Conservation (phyloP, 108 stramenopile species). For the Fragilariopsis cylindrus region DNA sequence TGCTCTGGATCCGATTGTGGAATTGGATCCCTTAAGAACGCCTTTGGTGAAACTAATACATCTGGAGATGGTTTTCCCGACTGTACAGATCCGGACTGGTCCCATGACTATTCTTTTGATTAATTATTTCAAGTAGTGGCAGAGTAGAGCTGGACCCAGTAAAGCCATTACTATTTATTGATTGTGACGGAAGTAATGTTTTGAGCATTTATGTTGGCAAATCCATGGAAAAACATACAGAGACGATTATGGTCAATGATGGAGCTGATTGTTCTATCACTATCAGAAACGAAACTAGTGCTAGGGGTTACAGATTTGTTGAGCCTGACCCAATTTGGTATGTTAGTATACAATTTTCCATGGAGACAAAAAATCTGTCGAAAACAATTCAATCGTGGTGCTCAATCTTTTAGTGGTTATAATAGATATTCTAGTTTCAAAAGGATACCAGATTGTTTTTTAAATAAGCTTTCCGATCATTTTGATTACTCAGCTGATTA, state of each 20-base stretch:
- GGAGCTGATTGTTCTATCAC: not conserved
- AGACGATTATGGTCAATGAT: not conserved
- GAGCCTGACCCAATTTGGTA: not conserved
- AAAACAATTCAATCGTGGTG: not conserved
- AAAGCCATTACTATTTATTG: not conserved
- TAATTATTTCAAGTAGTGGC: not conserved
- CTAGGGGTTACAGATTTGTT: too few species aligned
- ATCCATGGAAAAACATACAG: not conserved
- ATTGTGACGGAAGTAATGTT: not conserved
- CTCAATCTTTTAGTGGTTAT: not conserved
- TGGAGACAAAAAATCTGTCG: not conserved
- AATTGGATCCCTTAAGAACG: not conserved
- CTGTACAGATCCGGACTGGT: not conserved
- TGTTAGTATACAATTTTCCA: conserved; percentile 1
- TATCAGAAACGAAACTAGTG: not conserved
- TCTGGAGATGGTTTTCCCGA: not conserved
- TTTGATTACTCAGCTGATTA: not conserved
- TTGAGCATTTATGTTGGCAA: conserved; percentile 4
- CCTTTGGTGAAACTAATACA: not conserved
- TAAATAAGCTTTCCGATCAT: not conserved
- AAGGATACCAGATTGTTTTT: not conserved
- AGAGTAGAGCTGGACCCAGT: not conserved
- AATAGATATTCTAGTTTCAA: not conserved
- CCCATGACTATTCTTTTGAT: not conserved
- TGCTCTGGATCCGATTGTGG: not conserved